phyloP scores from a whole-genome alignment of 345 rosid species.

The Mercurialis annua region DNA sequence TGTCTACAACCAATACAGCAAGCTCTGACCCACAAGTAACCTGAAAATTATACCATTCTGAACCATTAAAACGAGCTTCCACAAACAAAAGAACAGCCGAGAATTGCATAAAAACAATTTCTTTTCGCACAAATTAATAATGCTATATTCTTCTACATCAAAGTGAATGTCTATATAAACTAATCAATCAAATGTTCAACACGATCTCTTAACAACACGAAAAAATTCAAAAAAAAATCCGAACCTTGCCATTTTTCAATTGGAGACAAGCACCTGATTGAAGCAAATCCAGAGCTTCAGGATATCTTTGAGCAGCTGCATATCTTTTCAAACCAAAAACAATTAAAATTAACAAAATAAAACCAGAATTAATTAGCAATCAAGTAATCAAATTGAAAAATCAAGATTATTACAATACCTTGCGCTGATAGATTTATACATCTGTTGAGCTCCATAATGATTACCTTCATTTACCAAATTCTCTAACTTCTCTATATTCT shows the following conservation, averaged over 20 bases:
- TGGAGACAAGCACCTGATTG: constrained; percentile 86
- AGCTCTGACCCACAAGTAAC: constrained; percentile 92
- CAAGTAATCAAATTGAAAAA: not conserved
- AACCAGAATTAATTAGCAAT: not conserved
- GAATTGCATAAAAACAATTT: not conserved
- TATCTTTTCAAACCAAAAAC: constrained; percentile 43
- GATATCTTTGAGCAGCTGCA: constrained; percentile 59
- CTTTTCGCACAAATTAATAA: not conserved
- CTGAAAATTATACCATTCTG: constrained; percentile 37
- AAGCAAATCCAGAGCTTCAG: constrained; percentile 82
- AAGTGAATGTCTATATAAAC: not conserved
- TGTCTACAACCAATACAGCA: constrained; percentile 65
- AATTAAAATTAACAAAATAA: not conserved
- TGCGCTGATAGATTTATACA: constrained; percentile 88
- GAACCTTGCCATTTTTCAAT: constrained; percentile 69
- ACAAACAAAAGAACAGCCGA: not conserved
- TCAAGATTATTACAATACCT: constrained; percentile 38
- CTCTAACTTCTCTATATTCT: constrained; percentile 80
- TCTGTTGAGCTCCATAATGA: constrained; percentile 94
- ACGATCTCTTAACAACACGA: too few species aligned
- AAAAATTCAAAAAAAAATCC: constrained; percentile 15
- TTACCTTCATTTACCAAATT: constrained; percentile 72
- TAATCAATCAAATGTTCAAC: not conserved
- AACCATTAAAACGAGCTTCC: constrained; percentile 4
- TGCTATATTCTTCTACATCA: not conserved